Conservation (phyloP, 1,284 basidiomycete species). For the Hemileia vastatrix region DNA sequence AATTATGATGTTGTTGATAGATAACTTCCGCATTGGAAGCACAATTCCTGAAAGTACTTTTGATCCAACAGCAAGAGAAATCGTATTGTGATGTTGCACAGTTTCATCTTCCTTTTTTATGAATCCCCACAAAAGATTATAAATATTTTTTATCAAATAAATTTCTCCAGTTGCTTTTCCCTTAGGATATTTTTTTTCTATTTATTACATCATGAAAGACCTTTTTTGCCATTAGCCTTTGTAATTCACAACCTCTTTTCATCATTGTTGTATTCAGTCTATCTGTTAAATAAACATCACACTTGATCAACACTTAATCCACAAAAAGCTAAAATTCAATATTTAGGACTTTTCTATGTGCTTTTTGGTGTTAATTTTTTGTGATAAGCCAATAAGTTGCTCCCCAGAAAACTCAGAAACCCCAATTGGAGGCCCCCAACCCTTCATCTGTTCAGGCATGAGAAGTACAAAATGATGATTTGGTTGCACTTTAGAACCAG, state of each 20-base stretch:
- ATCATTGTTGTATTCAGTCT: not conserved
- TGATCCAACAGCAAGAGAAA: not conserved
- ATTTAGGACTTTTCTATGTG: not conserved
- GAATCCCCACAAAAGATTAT: not conserved
- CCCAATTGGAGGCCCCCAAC: slow-evolving; percentile 1
- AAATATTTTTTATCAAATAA: not conserved
- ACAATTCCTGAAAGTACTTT: not conserved
- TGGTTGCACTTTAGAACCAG: not conserved
- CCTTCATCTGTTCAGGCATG: not conserved
- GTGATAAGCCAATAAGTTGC: not conserved
- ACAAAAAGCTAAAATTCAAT: not conserved
- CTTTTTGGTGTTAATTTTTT: slow-evolving; percentile 2
- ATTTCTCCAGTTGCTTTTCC: not conserved
- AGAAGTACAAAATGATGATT: slow-evolving; percentile 10
- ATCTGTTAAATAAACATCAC: not conserved
- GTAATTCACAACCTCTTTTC: not conserved
- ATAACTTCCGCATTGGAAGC: not conserved
- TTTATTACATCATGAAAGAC: not conserved
- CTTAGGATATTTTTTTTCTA: not conserved
- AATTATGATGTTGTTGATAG: not conserved
- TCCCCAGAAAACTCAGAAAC: slow-evolving; percentile 7
- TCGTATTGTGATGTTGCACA: not conserved
- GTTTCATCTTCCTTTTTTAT: not conserved
- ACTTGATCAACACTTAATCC: not conserved
- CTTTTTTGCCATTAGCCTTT: not conserved